phyloP scores from a whole-genome alignment of 768 basidiomycete species.

The Lyophyllum atratum region DNA sequence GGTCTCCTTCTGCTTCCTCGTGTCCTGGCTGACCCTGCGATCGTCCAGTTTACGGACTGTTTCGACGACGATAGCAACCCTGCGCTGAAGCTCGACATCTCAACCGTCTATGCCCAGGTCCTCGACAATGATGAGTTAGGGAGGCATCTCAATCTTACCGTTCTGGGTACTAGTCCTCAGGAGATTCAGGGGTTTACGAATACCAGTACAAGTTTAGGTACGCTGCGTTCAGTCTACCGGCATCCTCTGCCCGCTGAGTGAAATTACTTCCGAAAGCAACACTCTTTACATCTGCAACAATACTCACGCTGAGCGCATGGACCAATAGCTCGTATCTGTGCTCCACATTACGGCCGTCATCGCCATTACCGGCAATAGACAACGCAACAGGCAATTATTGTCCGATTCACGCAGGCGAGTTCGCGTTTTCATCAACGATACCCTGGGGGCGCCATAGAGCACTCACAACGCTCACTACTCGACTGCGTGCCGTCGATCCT shows the following conservation, averaged over 20 bases:
- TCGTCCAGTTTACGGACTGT: constrained; percentile 69
- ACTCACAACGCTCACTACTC: constrained; percentile 83
- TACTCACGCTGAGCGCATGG: constrained; percentile 78
- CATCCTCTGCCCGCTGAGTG: constrained; percentile 15
- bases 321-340: constrained; percentile 78
- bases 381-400: constrained; percentile 57
- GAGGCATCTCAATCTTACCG: constrained; percentile 65
- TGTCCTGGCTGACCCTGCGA: constrained; percentile 56
- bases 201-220: constrained; percentile 66
- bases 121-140: constrained; percentile 43
- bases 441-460: constrained; percentile 65
- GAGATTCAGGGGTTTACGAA: constrained; percentile 62
- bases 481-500: constrained; percentile 87
- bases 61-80: constrained; percentile 46
- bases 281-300: constrained; percentile 79
- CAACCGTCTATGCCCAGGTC: constrained; percentile 75
- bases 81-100: constrained; percentile 62
- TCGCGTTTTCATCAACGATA: constrained; percentile 79
- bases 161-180: constrained; percentile 65
- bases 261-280: constrained; percentile 55
- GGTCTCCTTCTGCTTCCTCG: constrained; percentile 25
- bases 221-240: constrained; percentile 26
- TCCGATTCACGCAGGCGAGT: constrained; percentile 75
- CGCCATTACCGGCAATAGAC: constrained; percentile 57
- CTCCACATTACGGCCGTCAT: constrained; percentile 73